Base-by-base conservation (phyloP, 805 yeast genomes). In the Wickerhamiella azyma region DNA sequence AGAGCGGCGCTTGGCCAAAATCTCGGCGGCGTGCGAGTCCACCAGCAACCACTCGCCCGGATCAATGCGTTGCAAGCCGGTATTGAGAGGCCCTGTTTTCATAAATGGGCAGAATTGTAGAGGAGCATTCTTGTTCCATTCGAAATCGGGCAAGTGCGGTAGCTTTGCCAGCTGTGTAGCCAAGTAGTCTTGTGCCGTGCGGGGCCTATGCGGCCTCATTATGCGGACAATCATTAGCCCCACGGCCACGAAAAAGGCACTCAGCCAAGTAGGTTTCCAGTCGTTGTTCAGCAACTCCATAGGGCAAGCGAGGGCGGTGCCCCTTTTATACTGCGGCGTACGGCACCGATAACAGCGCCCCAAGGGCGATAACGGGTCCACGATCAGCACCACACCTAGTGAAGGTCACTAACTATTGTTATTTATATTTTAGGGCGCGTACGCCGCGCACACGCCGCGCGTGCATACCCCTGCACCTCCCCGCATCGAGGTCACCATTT, bases 381-480 rank as follows among this genome's bases (percentile, higher is more conserved):
- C 30, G 9, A 13, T 6, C 30, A 28, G 30, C 11, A 28, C n/a
- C 3, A 10, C 9, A 13, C 9, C n/a, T 28, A 13, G 30, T 28
- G n/a, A 28, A 28, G 3, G 9, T 8, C 30, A 28, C 30, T 28
- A 28, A 28, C 5, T 28, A 28, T 5, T 6, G 9, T 28, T 5
- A 10, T 28, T 10, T 13, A 13, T 9, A 28, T 28, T 28, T 5
- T 28, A 28, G 30, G 4, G 30, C 9, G 5, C 9, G 30, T 3
- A 4, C 4, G 30, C 30, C 3, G n/a, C 29, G 29, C 13, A 26
- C 13, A 26, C 9, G 29, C 29, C 3, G 9, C 11, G 13, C 13
- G 29, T 26, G 29, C 29, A 26, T 26, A 68, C 4, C 24, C 24
- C 4, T 21, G 24, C 24, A 21, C n/a, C n/a, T n/a, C n/a, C n/a